phyloP scores from a whole-genome alignment of 805 yeast species.

The Saturnispora mendoncae region DNA sequence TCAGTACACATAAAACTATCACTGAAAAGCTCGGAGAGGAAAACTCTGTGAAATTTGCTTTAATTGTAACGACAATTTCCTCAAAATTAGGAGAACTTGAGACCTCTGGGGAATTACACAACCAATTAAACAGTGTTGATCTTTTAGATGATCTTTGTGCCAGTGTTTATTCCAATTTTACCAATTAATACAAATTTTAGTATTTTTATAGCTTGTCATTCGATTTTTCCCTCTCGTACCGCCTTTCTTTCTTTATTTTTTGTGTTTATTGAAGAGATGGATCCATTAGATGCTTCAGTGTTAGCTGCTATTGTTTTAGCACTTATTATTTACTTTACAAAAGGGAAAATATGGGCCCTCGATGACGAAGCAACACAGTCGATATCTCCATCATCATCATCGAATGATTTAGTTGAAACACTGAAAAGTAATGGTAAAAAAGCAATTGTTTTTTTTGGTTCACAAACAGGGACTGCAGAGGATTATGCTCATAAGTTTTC shows the following conservation, averaged over 20 bases:
- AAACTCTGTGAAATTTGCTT: slow-evolving; percentile 47
- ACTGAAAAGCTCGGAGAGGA: background rate
- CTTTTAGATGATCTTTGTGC: slow-evolving; percentile 86
- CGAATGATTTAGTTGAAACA: slow-evolving; percentile 51
- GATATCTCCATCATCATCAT: slow-evolving; percentile 27
- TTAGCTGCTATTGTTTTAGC: slow-evolving; percentile 60
- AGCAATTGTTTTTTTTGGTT: slow-evolving; percentile 76
- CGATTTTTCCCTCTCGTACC: slow-evolving; percentile 6
- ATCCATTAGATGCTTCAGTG: slow-evolving; percentile 63
- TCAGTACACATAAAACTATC: slow-evolving; percentile 19
- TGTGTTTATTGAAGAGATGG: slow-evolving; percentile 38
- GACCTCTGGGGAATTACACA: slow-evolving; percentile 25
- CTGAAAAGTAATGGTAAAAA: slow-evolving; percentile 59
- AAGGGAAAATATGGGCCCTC: slow-evolving; percentile 42
- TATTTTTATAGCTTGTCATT: background rate
- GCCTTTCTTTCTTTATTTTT: background rate
- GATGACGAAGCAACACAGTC: slow-evolving; percentile 19
- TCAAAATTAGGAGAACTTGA: slow-evolving; percentile 44
- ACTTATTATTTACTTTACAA: slow-evolving; percentile 56
- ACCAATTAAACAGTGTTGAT: slow-evolving; percentile 39
- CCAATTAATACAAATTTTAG: slow-evolving; percentile 12
- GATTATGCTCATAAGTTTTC: slow-evolving; percentile 88
- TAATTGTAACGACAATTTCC: slow-evolving; percentile 58
- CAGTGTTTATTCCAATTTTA: slow-evolving; percentile 75
- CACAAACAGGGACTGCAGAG: slow-evolving; percentile 98